phyloP scores from a whole-genome alignment of 129 eudicot genomes.

The Escallonia rubra region DNA sequence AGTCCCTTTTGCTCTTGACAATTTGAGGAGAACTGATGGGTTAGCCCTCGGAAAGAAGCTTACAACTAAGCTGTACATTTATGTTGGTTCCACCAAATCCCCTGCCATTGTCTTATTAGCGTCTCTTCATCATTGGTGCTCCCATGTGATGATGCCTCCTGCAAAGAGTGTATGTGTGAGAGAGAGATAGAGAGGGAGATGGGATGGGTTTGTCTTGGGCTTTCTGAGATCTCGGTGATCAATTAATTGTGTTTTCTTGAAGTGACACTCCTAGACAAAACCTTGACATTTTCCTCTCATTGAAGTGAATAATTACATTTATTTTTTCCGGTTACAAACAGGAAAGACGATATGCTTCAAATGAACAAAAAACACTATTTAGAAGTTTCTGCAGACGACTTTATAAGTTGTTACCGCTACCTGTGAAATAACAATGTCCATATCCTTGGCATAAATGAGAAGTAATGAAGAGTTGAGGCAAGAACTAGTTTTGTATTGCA shows the following conservation, averaged over 20 bases:
- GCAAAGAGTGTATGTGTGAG: not conserved
- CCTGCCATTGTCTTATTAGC: constrained; percentile 56
- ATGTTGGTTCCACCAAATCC: constrained; percentile 67
- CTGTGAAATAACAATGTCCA: too few relatives aligned
- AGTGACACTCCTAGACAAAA: too few relatives aligned
- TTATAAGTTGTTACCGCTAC: too few relatives aligned
- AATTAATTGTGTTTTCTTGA: too few relatives aligned
- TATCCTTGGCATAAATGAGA: not conserved
- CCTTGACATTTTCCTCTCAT: too few relatives aligned
- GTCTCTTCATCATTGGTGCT: constrained; percentile 42
- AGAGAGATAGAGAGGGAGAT: constrained; percentile 1
- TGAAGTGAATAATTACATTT: too few relatives aligned
- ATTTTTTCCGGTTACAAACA: too few relatives aligned
- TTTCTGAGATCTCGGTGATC: constrained; percentile 2
- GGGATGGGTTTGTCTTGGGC: constrained; percentile 6
- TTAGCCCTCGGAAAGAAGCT: constrained; percentile 12
- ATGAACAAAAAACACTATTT: too few relatives aligned
- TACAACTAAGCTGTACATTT: constrained; percentile 44
- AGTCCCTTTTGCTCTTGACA: not conserved
- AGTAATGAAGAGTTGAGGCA: not conserved
- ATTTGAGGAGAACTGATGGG: not conserved
- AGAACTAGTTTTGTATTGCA: constrained; percentile 8
- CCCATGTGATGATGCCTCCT: constrained; percentile 79
- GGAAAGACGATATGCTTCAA: too few relatives aligned
- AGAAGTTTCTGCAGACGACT: too few relatives aligned